phyloP scores from a whole-genome alignment of 176 grass and related monocot species.

The Eleusine indica region DNA sequence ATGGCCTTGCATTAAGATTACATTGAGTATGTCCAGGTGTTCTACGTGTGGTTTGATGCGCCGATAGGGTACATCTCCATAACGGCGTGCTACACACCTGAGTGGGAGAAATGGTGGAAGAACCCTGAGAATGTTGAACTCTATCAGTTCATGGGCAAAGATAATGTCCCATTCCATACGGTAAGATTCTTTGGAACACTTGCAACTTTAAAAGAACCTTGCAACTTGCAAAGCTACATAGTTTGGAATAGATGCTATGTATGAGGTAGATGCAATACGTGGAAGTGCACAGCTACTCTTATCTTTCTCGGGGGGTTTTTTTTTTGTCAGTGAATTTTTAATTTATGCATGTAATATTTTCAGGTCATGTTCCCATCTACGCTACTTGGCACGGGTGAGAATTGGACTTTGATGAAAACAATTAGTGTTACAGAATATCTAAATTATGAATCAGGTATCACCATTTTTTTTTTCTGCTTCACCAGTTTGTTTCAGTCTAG shows the following conservation, averaged over 20 bases:
- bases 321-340: too few relatives aligned
- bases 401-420: conserved; percentile 82
- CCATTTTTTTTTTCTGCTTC: conserved; percentile 4
- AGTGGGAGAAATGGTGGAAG: conserved; percentile 98
- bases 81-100: conserved; percentile 59
- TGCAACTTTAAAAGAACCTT: background rate
- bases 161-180: conserved; percentile 87
- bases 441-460: conserved; percentile 78
- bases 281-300: background rate
- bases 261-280: background rate
- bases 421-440: conserved; percentile 90
- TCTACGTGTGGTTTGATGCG: conserved; percentile 89
- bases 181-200: conserved; percentile 49
- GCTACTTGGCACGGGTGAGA: conserved; percentile 76
- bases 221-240: background rate
- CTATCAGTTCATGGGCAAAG: conserved; percentile 96
- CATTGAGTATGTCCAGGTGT: conserved; percentile 48
- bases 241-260: background rate
- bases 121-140: conserved; percentile 81
- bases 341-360: background rate
- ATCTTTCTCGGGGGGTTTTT: too few relatives aligned
- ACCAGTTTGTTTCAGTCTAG: background rate
- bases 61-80: conserved; percentile 93
- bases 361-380: background rate
- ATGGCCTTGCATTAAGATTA: background rate